Conservation (phyloP, 306 rosid species). For the Astragalus glycyphyllos region DNA sequence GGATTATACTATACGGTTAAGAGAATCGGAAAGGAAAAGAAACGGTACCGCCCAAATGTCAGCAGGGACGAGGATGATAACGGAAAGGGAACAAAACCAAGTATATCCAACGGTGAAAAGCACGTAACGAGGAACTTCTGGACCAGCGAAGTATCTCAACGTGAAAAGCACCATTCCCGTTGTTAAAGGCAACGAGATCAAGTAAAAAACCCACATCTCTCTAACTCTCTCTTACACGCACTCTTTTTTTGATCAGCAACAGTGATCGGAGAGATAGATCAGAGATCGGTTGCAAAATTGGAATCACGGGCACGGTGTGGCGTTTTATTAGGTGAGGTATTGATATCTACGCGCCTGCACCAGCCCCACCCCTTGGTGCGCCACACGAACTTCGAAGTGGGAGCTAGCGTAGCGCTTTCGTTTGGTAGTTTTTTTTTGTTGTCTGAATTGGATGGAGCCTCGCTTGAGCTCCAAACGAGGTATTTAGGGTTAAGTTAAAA, state of each 20-base stretch:
- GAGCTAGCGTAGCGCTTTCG: slow-evolving; percentile 1
- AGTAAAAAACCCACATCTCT: slow-evolving; percentile 95
- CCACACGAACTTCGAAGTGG: background rate
- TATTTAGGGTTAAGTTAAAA: slow-evolving; percentile 1
- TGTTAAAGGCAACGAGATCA: slow-evolving; percentile 89
- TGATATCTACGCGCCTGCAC: background rate
- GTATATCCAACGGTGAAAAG: slow-evolving; percentile 90
- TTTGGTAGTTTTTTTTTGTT: background rate
- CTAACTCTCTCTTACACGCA: background rate
- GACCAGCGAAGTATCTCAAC: slow-evolving; percentile 84
- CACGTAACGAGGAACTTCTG: slow-evolving; percentile 85
- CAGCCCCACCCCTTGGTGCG: slow-evolving; percentile 29
- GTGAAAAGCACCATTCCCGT: slow-evolving; percentile 82
- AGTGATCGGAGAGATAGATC: slow-evolving; percentile 40
- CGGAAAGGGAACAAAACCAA: slow-evolving; percentile 91
- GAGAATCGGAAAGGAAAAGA: background rate
- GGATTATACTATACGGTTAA: background rate
- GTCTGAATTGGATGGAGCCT: background rate
- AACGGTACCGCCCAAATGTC: slow-evolving; percentile 90
- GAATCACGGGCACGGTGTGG: slow-evolving; percentile 22
- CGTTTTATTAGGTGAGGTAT: background rate
- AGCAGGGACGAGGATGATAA: slow-evolving; percentile 92
- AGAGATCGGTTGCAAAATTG: slow-evolving; percentile 27
- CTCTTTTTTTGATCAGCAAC: slow-evolving; percentile 2
- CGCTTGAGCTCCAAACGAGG: background rate